Conservation (phyloP, 495 filamentous ascomycete species). For the Podospora fimiseda region DNA sequence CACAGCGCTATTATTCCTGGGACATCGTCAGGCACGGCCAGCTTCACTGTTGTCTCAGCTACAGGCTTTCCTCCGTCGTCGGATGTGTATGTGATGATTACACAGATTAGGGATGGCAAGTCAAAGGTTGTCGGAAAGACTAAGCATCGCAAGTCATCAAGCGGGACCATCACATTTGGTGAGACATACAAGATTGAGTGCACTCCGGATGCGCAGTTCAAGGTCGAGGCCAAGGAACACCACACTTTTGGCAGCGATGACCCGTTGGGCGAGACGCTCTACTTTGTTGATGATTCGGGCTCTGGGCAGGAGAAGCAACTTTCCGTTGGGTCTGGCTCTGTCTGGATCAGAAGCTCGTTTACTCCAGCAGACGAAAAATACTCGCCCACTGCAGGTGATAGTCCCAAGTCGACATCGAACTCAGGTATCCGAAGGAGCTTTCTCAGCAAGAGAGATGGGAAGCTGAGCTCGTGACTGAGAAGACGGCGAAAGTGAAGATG, state of each 20-base stretch:
- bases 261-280: constrained; percentile 72
- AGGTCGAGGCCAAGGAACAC: constrained; percentile 75
- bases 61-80: constrained; percentile 67
- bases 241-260: constrained; percentile 75
- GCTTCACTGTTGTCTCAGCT: constrained; percentile 73
- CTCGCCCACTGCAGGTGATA: constrained; percentile 39
- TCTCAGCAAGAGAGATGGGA: constrained; percentile 48
- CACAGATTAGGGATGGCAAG: constrained; percentile 54
- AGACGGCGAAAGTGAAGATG: not conserved
- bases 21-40: constrained; percentile 65
- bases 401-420: constrained; percentile 50
- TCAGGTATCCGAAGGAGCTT: constrained; percentile 40
- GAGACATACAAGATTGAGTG: constrained; percentile 74
- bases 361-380: constrained; percentile 22
- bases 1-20: constrained; percentile 49
- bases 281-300: constrained; percentile 82
- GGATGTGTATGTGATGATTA: constrained; percentile 76
- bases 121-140: constrained; percentile 80
- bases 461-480: constrained; percentile 1
- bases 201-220: constrained; percentile 78
- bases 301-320: constrained; percentile 67
- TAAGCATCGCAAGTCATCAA: constrained; percentile 65
- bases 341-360: constrained; percentile 64
- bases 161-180: constrained; percentile 58
- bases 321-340: constrained; percentile 58